Percentiles rank a stretch among this genome's conserved stretches.
Evolutionary conservation across 305 asterid species (phyloP).

Genomic region (Plantago rigida): DNA sequence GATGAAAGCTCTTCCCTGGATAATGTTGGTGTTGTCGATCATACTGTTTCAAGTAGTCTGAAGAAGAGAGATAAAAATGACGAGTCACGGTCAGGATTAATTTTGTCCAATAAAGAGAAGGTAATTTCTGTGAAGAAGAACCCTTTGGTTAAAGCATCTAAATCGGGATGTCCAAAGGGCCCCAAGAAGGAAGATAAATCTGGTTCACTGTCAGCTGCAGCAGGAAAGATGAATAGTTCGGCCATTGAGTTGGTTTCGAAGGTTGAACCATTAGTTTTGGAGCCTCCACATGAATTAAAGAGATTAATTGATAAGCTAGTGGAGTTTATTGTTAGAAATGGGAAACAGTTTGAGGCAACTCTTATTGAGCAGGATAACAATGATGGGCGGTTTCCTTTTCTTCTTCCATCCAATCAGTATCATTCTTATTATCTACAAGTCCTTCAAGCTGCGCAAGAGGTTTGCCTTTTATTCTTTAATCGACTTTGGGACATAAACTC

Average conservation of each 20-base stretch:
- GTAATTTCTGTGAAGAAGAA: slow-evolving; percentile 48
- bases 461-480: slow-evolving; percentile 24
- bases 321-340: slow-evolving; percentile 62
- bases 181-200: slow-evolving; percentile 34
- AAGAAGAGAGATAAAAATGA: slow-evolving; percentile 34
- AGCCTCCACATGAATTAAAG: slow-evolving; percentile 75
- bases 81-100: slow-evolving; percentile 28
- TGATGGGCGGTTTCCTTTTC: slow-evolving; percentile 71
- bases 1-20: slow-evolving; percentile 26
- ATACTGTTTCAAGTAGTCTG: slow-evolving; percentile 26
- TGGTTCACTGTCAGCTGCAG: slow-evolving; percentile 28
- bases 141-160: slow-evolving; percentile 37
- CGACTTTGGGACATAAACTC: background rate
- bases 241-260: slow-evolving; percentile 23
- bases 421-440: slow-evolving; percentile 63
- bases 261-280: slow-evolving; percentile 37
- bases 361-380: slow-evolving; percentile 65
- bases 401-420: slow-evolving; percentile 63
- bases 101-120: slow-evolving; percentile 42
- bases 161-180: slow-evolving; percentile 34
- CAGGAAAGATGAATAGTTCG: slow-evolving; percentile 35
- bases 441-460: slow-evolving; percentile 65
- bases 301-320: slow-evolving; percentile 66
- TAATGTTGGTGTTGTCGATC: slow-evolving; percentile 19
- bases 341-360: slow-evolving; percentile 72